Conservation (phyloP, 495 filamentous ascomycete genomes). For the Penicillium canariense region DNA sequence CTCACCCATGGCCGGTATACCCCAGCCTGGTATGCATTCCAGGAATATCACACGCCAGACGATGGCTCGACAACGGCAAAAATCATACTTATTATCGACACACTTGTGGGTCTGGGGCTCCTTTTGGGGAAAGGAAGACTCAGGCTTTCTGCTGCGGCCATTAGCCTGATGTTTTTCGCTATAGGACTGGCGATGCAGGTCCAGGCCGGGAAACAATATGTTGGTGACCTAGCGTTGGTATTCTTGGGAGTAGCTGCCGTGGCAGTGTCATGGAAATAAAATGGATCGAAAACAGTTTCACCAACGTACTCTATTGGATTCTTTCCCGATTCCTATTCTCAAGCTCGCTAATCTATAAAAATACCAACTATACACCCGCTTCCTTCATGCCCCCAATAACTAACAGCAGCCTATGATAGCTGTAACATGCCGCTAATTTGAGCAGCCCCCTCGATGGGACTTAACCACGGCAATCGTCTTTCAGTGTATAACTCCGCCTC, state of each 20-base stretch:
- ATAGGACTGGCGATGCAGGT: not conserved
- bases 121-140: not conserved
- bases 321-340: no score
- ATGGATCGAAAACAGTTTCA: not conserved
- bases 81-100: not conserved
- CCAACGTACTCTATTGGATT: no score
- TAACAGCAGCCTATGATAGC: no score
- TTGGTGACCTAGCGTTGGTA: not conserved
- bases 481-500: slow-evolving; percentile 30
- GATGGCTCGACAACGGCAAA: not conserved
- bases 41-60: not conserved
- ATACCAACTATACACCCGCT: no score
- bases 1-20: not conserved
- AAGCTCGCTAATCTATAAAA: not conserved
- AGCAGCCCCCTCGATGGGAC: slow-evolving; percentile 27
- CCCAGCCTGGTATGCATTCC: not conserved
- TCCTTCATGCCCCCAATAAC: no score
- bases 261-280: not conserved
- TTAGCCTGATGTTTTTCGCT: not conserved
- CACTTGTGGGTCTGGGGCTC: not conserved
- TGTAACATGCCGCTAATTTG: slow-evolving; percentile 29
- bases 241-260: not conserved
- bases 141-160: not conserved
- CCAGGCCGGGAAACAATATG: not conserved
- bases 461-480: slow-evolving; percentile 26